Percentiles rank a stretch among this genome's conserved stretches.
Conservation (phyloP, 2,329 filamentous ascomycete species). For the Zasmidium angulare region DNA sequence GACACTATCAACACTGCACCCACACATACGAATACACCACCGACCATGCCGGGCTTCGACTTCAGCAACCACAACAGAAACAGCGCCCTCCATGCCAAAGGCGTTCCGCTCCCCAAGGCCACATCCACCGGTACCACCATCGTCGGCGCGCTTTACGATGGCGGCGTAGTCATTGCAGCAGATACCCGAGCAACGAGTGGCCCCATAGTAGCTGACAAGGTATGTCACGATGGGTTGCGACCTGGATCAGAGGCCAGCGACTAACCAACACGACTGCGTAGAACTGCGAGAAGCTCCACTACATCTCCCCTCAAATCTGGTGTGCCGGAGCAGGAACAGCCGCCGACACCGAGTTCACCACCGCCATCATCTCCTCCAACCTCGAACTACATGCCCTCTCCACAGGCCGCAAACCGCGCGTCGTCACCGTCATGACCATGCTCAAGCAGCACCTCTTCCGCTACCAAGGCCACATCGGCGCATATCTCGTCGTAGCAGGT, state of each 20-base stretch:
- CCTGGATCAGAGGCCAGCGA: neutral
- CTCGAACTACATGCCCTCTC: constrained; percentile 96
- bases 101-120: constrained; percentile 92
- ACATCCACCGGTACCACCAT: constrained; percentile 99
- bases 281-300: constrained; percentile 99
- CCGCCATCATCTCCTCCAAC: constrained; percentile 96
- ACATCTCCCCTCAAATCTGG: constrained; percentile 98
- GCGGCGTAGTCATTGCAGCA: constrained; percentile 96
- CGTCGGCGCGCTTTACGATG: constrained; percentile 94
- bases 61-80: constrained; percentile 99
- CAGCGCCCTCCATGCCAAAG: constrained; percentile 88
- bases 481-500: constrained; percentile 94
- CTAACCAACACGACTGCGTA: constrained; percentile 18
- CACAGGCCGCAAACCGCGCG: constrained; percentile 92
- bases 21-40: constrained; percentile 1
- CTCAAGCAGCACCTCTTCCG: constrained; percentile 99
- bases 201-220: constrained; percentile 98
- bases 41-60: constrained; percentile 88
- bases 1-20: constrained; percentile 4
- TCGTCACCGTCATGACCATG: constrained; percentile 99
- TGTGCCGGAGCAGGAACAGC: constrained; percentile 97
- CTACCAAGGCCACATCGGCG: constrained; percentile 96
- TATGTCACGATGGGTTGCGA: constrained; percentile 34
- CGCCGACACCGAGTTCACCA: constrained; percentile 98
- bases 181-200: constrained; percentile 97